phyloP scores from a whole-genome alignment of 148 eudicot species.

The Tetragonia tetragonoides region DNA sequence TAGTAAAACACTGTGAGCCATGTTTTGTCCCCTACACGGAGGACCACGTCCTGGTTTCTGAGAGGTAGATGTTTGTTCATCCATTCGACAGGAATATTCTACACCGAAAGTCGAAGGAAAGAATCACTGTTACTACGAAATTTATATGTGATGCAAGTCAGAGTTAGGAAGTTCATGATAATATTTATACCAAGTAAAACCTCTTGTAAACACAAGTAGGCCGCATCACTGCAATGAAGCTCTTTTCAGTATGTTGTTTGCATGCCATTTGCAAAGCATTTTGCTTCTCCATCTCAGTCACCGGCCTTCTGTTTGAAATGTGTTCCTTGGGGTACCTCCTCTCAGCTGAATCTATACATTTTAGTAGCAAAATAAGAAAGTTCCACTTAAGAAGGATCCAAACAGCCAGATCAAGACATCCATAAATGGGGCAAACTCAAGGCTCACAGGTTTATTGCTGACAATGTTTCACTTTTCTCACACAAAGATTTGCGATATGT shows the following conservation, averaged over 20 bases:
- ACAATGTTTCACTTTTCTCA: not conserved
- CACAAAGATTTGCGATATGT: not conserved
- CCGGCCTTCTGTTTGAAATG: slow-evolving; percentile 27
- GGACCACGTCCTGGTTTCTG: slow-evolving; percentile 20
- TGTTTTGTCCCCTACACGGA: slow-evolving; percentile 35
- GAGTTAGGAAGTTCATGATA: not conserved
- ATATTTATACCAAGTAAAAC: slow-evolving; percentile 26
- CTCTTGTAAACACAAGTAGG: slow-evolving; percentile 35
- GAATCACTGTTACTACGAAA: not conserved
- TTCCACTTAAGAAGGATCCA: not conserved
- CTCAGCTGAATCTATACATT: not conserved
- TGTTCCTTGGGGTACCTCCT: slow-evolving; percentile 16
- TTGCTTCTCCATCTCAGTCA: slow-evolving; percentile 23
- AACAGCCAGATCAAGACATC: too few species aligned
- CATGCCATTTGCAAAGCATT: slow-evolving; percentile 25
- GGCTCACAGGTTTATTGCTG: too few species aligned
- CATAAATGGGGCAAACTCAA: too few species aligned
- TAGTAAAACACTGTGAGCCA: slow-evolving; percentile 28
- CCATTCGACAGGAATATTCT: slow-evolving; percentile 38
- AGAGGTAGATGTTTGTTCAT: slow-evolving; percentile 17
- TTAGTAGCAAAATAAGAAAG: not conserved
- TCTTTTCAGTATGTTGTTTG: slow-evolving; percentile 14
- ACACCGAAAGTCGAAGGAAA: not conserved
- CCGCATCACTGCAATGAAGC: slow-evolving; percentile 32
- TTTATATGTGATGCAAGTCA: too few species aligned